A percentile compares a stretch with the other conserved stretches of the same genome.
Conservation (phyloP, 2,329 filamentous ascomycete species). For the Aspergillus jensenii region DNA sequence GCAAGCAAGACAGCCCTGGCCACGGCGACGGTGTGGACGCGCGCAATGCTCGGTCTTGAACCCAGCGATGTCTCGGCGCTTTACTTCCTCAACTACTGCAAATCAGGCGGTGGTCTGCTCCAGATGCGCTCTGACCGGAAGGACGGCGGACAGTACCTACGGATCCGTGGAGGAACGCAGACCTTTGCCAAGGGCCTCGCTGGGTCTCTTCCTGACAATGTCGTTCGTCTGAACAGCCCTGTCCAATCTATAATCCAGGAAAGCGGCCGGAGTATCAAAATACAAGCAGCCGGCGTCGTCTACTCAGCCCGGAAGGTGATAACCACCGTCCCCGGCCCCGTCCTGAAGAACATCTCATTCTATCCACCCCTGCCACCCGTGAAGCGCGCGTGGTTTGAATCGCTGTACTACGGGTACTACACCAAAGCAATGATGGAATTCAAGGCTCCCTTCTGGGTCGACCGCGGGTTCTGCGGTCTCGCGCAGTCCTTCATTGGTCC, state of each 20-base stretch:
- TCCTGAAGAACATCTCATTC: constrained; percentile 50
- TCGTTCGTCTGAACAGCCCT: constrained; percentile 9
- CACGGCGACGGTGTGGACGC: constrained; percentile 47
- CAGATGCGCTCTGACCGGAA: constrained; percentile 55
- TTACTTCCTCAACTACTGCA: constrained; percentile 47
- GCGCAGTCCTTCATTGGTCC: constrained; percentile 49
- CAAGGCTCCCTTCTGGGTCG: constrained; percentile 47
- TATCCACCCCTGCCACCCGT: constrained; percentile 45
- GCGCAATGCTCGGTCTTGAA: constrained; percentile 54
- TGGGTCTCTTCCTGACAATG: constrained; percentile 27
- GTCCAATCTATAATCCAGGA: constrained; percentile 11
- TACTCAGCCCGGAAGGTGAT: constrained; percentile 49
- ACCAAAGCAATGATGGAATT: constrained; percentile 53
- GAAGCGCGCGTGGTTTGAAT: constrained; percentile 39
- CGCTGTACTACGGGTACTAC: constrained; percentile 48
- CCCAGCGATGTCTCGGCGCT: constrained; percentile 52
- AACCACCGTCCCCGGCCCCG: constrained; percentile 49
- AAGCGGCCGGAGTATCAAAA: not conserved
- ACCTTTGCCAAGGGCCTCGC: constrained; percentile 41
- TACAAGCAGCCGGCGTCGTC: constrained; percentile 4
- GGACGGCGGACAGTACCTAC: constrained; percentile 54
- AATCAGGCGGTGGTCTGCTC: constrained; percentile 47
- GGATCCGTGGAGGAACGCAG: constrained; percentile 51
- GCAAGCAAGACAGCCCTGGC: constrained; percentile 31
- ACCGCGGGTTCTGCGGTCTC: constrained; percentile 47